A percentile compares a stretch with the other conserved stretches of the same genome.
These are phyloP conservation scores for Retiboletus fuscus DNA, from an alignment of 1,284 basidiomycete species.

Conservation along the genomic window DNA sequence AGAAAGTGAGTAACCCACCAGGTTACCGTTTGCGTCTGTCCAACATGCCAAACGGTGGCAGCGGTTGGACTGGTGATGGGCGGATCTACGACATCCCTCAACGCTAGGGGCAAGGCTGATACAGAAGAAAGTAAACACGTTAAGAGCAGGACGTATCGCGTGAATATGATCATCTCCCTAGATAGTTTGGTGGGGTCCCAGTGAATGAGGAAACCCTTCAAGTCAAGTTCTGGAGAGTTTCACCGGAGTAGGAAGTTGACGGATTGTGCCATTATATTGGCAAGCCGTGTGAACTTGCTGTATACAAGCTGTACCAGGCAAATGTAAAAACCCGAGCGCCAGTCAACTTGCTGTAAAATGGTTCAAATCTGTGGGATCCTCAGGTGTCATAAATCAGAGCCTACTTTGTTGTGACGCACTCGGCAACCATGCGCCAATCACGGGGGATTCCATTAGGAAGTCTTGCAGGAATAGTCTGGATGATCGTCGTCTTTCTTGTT, in stretches of 20 bases:
- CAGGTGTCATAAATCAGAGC: not conserved
- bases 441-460: slow-evolving; percentile 29
- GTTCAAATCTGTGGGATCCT: slow-evolving; percentile 28
- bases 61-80: slow-evolving; percentile 67
- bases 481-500: slow-evolving; percentile 23
- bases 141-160: slow-evolving; percentile 33
- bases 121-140: slow-evolving; percentile 29
- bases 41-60: slow-evolving; percentile 65
- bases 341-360: slow-evolving; percentile 13
- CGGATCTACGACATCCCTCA: slow-evolving; percentile 66
- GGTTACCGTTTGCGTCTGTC: slow-evolving; percentile 64
- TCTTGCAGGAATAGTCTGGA: not conserved
- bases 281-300: slow-evolving; percentile 36
- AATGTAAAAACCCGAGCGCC: slow-evolving; percentile 4
- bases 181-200: not conserved
- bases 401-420: too few species aligned
- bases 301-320: slow-evolving; percentile 28
- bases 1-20: slow-evolving; percentile 57
- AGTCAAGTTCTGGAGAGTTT: slow-evolving; percentile 23
- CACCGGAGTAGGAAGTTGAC: slow-evolving; percentile 16
- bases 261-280: slow-evolving; percentile 34
- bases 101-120: slow-evolving; percentile 52
- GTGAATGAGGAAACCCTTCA: slow-evolving; percentile 37
- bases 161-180: slow-evolving; percentile 36
- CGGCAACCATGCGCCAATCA: slow-evolving; percentile 25